Conservation (phyloP, 2,329 filamentous ascomycete species). For the Phyllosticta paracitricarpa region DNA sequence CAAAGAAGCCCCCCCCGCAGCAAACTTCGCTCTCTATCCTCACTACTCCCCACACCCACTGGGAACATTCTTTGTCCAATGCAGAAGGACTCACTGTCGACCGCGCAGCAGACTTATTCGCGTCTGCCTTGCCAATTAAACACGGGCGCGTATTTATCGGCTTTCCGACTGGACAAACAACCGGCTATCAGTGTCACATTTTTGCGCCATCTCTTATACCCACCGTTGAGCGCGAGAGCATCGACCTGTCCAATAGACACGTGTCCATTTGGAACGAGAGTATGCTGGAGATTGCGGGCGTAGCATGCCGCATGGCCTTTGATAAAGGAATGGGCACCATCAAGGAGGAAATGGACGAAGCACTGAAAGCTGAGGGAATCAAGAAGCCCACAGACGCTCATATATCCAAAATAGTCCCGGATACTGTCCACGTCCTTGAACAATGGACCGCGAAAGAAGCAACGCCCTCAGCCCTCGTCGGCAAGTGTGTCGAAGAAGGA, state of each 20-base stretch:
- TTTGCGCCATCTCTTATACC: constrained; percentile 94
- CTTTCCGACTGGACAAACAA: constrained; percentile 95
- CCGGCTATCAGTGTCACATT: constrained; percentile 84
- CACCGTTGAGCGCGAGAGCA: constrained; percentile 92
- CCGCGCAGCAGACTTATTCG: constrained; percentile 68
- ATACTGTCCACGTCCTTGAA: constrained; percentile 60
- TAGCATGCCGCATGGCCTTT: constrained; percentile 82
- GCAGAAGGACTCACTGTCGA: constrained; percentile 39
- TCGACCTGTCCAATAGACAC: constrained; percentile 91
- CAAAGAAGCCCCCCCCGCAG: constrained; percentile 92
- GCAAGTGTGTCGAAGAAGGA: constrained; percentile 80
- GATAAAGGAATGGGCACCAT: constrained; percentile 76
- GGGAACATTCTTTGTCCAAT: constrained; percentile 51
- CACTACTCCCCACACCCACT: constrained; percentile 83
- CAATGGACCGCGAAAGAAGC: constrained; percentile 86
- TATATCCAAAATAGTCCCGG: constrained; percentile 24
- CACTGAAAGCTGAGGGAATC: constrained; percentile 37
- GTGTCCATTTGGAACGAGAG: constrained; percentile 94
- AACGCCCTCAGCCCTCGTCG: constrained; percentile 75
- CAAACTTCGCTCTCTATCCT: constrained; percentile 76
- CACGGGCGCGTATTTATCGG: constrained; percentile 93
- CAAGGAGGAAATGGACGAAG: constrained; percentile 29
- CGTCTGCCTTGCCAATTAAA: constrained; percentile 79
- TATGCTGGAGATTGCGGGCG: constrained; percentile 81
- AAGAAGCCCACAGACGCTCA: constrained; percentile 25